A percentile compares a stretch with the other conserved stretches of the same genome.
These are phyloP conservation scores for Excoecaria cochinchinensis DNA, from an alignment of 345 rosid species.

Conservation along the genomic window DNA sequence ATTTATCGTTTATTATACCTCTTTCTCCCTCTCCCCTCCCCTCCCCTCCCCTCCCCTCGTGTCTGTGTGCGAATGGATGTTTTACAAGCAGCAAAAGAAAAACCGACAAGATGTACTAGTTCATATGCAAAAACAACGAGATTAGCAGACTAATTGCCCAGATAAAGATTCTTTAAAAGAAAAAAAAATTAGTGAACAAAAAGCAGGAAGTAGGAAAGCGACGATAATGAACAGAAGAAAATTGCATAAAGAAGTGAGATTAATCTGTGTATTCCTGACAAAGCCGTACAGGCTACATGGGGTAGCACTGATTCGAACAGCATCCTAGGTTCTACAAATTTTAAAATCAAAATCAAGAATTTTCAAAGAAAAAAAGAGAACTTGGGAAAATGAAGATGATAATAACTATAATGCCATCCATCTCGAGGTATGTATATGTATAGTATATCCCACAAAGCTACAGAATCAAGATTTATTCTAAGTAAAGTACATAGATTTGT, in stretches of 20 bases:
- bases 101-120: neutral
- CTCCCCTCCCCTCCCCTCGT: neutral
- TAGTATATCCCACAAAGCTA: conserved; percentile 16
- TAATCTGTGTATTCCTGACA: conserved; percentile 28
- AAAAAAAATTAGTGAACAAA: neutral
- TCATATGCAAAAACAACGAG: neutral
- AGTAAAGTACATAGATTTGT: conserved; percentile 2
- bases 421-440: conserved; percentile 25
- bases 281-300: conserved; percentile 43
- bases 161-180: neutral
- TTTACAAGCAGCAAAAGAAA: neutral
- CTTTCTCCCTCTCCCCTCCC: neutral
- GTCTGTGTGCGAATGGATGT: neutral
- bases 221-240: neutral
- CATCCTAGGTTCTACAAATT: conserved; percentile 45
- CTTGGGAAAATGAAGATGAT: conserved; percentile 16
- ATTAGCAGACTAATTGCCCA: neutral
- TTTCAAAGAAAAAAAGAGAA: conserved; percentile 6
- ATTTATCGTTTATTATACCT: neutral
- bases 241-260: conserved; percentile 1
- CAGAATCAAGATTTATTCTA: conserved; percentile 9
- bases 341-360: neutral
- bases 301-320: conserved; percentile 52
- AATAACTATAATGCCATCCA: conserved; percentile 13
- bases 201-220: neutral